phyloP scores from a whole-genome alignment of 2,329 filamentous ascomycete genomes.

The Penicillium capsulatum region DNA sequence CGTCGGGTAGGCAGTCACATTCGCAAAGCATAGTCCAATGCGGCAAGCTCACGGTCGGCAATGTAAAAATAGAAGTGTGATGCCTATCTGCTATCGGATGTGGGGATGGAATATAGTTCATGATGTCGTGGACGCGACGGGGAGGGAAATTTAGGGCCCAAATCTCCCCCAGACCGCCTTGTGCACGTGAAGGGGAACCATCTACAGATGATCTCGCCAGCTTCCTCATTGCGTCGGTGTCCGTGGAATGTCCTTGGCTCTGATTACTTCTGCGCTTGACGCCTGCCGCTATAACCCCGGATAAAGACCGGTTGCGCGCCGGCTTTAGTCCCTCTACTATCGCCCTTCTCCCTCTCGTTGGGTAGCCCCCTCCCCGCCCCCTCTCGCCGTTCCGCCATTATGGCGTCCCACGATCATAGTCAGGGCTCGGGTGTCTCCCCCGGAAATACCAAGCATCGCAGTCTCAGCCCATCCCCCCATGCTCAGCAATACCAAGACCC shows the following conservation, averaged over 20 bases:
- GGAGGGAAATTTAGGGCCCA: neutral
- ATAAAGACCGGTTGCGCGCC: neutral
- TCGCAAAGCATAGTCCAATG: too few species aligned
- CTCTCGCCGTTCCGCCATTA: conserved; percentile 13
- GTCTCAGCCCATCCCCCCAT: conserved; percentile 43
- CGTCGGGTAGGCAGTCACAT: too few species aligned
- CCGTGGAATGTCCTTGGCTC: too few species aligned
- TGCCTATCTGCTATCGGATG: too few species aligned
- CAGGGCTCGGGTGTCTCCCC: conserved; percentile 36
- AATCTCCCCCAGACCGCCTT: conserved; percentile 21
- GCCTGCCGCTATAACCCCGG: neutral
- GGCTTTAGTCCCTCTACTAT: conserved; percentile 1
- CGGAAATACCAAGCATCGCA: conserved; percentile 36
- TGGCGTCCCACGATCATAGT: conserved; percentile 33
- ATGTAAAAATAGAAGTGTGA: too few species aligned
- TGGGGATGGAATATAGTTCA: too few species aligned
- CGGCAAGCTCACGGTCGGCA: too few species aligned
- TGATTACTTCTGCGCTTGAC: too few species aligned
- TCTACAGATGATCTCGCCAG: neutral
- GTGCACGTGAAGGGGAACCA: conserved; percentile 21
- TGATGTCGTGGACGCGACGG: too few species aligned
- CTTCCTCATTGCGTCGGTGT: neutral
- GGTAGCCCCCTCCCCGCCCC: neutral
- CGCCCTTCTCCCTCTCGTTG: too few species aligned
- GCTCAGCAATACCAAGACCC: conserved; percentile 38